phyloP scores from a whole-genome alignment of 2,329 filamentous ascomycete species.

The Paraphaeosphaeria sporulosa region DNA sequence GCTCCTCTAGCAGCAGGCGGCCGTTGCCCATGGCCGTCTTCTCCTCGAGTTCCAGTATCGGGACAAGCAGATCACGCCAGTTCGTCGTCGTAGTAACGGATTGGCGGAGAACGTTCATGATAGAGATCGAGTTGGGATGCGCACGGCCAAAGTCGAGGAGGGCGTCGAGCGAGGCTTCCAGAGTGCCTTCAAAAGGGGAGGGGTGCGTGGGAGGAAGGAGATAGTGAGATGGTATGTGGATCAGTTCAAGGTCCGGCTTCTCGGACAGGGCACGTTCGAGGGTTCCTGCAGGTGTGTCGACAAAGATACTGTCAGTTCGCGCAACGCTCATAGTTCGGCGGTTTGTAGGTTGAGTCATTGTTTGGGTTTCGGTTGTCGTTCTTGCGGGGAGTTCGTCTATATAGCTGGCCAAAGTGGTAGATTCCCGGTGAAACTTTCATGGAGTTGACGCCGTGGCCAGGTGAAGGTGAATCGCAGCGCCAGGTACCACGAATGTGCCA shows the following conservation, averaged over 20 bases:
- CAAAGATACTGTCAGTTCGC: not conserved
- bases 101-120: constrained; percentile 21
- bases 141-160: constrained; percentile 23
- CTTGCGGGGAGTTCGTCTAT: not conserved
- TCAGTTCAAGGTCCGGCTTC: not conserved
- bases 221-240: constrained; percentile 23
- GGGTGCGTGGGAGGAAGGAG: constrained; percentile 29
- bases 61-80: constrained; percentile 20
- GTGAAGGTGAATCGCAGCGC: not conserved
- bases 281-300: not conserved
- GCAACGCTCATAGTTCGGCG: not conserved
- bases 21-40: not conserved
- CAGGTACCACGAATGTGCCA: not conserved
- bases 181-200: constrained; percentile 31
- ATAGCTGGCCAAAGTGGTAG: not conserved
- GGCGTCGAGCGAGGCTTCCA: constrained; percentile 32
- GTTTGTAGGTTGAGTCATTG: constrained; percentile 1
- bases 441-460: not conserved
- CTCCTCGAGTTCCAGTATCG: not conserved
- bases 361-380: not conserved
- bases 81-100: constrained; percentile 17
- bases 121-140: not conserved
- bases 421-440: not conserved
- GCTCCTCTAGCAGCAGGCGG: constrained; percentile 25
- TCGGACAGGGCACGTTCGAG: not conserved